Percentiles rank a stretch among this genome's conserved stretches.
Conservation (phyloP, 1,284 basidiomycete species). For the Trametes pubescens region DNA sequence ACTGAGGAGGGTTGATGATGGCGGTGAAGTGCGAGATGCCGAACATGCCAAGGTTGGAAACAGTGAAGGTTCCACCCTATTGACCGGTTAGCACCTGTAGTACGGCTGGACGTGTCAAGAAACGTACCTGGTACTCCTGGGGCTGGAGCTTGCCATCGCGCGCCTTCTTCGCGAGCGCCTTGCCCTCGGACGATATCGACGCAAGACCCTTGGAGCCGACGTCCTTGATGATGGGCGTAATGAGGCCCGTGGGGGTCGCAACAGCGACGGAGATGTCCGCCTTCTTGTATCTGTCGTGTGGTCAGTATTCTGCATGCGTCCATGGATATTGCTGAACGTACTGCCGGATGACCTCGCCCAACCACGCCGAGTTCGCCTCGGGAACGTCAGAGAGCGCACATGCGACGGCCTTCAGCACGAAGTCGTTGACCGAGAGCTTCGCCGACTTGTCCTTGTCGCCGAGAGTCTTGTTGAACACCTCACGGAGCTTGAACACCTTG, state of each 20-base stretch:
- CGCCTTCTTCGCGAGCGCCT: slow-evolving; percentile 93
- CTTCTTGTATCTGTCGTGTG: slow-evolving; percentile 82
- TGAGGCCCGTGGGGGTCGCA: slow-evolving; percentile 94
- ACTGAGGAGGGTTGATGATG: slow-evolving; percentile 99
- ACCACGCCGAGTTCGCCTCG: slow-evolving; percentile 97
- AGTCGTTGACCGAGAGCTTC: slow-evolving; percentile 98
- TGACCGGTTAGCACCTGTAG: background rate
- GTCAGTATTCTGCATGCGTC: slow-evolving; percentile 6
- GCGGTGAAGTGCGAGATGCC: slow-evolving; percentile 97
- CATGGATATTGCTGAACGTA: slow-evolving; percentile 42
- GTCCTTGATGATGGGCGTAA: slow-evolving; percentile 97
- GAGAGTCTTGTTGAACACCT: slow-evolving; percentile 94
- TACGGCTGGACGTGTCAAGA: slow-evolving; percentile 1
- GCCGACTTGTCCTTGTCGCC: slow-evolving; percentile 85
- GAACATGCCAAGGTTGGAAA: slow-evolving; percentile 99
- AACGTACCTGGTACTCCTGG: slow-evolving; percentile 89
- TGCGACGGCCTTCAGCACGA: slow-evolving; percentile 94
- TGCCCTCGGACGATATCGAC: slow-evolving; percentile 91
- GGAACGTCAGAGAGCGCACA: slow-evolving; percentile 95
- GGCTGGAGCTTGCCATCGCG: slow-evolving; percentile 97
- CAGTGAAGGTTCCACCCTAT: slow-evolving; percentile 97
- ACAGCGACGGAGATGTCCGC: slow-evolving; percentile 98
- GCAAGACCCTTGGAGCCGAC: slow-evolving; percentile 93
- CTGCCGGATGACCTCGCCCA: slow-evolving; percentile 96
- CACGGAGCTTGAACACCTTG: slow-evolving; percentile 92